Percentiles rank a stretch among this genome's conserved stretches.
These are phyloP conservation scores for Hyaloscypha variabilis DNA, from an alignment of 495 filamentous ascomycete species.

Conservation along the genomic window DNA sequence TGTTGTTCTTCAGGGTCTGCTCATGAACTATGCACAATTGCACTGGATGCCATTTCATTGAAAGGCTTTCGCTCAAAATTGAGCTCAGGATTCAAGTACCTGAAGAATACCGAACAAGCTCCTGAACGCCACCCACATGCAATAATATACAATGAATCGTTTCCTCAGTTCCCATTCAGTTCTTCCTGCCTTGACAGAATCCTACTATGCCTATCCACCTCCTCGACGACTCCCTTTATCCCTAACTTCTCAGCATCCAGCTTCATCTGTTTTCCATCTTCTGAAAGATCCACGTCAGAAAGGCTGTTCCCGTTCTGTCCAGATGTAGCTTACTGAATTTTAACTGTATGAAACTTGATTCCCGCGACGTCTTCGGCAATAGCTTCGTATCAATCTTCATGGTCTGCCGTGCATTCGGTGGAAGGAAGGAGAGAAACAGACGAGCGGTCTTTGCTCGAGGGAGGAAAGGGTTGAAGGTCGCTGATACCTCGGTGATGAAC, in stretches of 20 bases:
- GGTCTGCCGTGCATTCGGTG: slow-evolving; percentile 68
- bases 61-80: too few species aligned
- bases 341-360: slow-evolving; percentile 64
- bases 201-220: slow-evolving; percentile 88
- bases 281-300: slow-evolving; percentile 43
- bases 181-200: slow-evolving; percentile 79
- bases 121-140: slow-evolving; percentile 27
- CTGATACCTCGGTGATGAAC: slow-evolving; percentile 80
- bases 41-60: too few species aligned
- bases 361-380: slow-evolving; percentile 65
- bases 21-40: too few species aligned
- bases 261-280: slow-evolving; percentile 80
- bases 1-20: too few species aligned
- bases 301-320: not conserved
- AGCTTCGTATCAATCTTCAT: slow-evolving; percentile 82
- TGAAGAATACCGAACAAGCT: not conserved
- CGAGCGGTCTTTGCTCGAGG: slow-evolving; percentile 75
- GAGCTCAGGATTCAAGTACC: not conserved
- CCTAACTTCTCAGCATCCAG: slow-evolving; percentile 73
- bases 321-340: slow-evolving; percentile 71
- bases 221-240: slow-evolving; percentile 84
- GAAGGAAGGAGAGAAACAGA: slow-evolving; percentile 85
- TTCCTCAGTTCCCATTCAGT: slow-evolving; percentile 53
- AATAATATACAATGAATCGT: slow-evolving; percentile 11
- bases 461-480: slow-evolving; percentile 91